Base-by-base conservation (phyloP, 108 stramenopile genomes). In the Asterionellopsis glacialis region DNA sequence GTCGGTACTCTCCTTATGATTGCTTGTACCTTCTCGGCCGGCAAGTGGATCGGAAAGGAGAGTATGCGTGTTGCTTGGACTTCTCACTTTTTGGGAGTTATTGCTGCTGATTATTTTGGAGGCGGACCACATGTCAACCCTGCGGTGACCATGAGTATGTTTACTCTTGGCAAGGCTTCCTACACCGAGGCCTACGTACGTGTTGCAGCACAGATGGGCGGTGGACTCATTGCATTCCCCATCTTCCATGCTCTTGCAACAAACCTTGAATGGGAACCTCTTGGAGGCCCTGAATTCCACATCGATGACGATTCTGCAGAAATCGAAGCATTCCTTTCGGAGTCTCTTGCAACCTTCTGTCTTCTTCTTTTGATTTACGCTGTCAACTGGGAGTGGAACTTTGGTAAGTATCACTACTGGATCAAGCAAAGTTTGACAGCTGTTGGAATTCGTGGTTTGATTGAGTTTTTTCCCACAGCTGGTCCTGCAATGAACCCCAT, bases 401-500 rank as follows among this genome's bases (percentile, higher is more conserved):
- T 94, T 74, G 93, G 88, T 50, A 75, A 67, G 45, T 85, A 74
- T 67, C 88, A 89, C 61, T 94, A 91, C 69, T 75, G 79, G 70
- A 89, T 94, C 71, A 91, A 94, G 77, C 90, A 91, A 61, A 68
- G 73, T 19, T 70, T 95, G 48, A 95, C 93, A 11, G 90, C 90
- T 14, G 27, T 88, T 15, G 85, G 81, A 42, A 91, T 95, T 68
- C 83, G 93, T 10, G 81, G 76, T 49, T 74, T 95, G 13, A 95
- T 95, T 69, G 76, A 91, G 64, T 56, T 80, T 14, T 95, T 91
- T 64, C 88, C 88, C 16, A 66, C 62, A 15, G 83, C 86, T 9
- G 93, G 93, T n/a, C 93, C 93, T 10, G 83, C 90, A 40, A 91
- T 95, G 59, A 95, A 95, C 63, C 93, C 93, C 43, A 91, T 91